A percentile compares a stretch with the other conserved stretches of the same genome.
Evolutionary conservation across 331 rosid genomes (phyloP).

Genomic region (Quercus tomentella): DNA sequence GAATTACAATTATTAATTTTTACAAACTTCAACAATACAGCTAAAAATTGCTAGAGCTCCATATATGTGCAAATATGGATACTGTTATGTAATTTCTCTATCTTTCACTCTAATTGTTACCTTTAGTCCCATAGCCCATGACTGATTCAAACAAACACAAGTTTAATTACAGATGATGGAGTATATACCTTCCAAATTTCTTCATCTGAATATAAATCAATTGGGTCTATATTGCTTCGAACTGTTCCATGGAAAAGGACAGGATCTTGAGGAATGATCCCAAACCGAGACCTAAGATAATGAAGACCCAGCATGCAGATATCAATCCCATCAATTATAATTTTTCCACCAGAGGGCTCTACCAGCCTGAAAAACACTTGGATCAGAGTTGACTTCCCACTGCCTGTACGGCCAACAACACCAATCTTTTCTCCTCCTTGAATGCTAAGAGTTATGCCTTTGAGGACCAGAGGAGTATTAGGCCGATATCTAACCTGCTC

Average conservation of each 20-base stretch:
- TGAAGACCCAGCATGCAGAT: constrained; percentile 67
- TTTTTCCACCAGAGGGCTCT: constrained; percentile 80
- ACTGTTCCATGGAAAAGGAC: constrained; percentile 94
- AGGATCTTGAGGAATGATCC: constrained; percentile 96
- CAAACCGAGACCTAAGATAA: constrained; percentile 81
- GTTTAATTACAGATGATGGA: neutral
- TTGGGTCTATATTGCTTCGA: constrained; percentile 79
- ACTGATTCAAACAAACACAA: neutral
- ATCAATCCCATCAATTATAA: constrained; percentile 75
- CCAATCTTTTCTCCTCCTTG: constrained; percentile 85
- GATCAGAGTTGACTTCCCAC: constrained; percentile 88
- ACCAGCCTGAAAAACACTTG: constrained; percentile 94
- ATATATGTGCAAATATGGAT: too few relatives aligned
- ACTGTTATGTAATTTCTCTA: too few relatives aligned
- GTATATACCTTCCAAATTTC: constrained; percentile 80
- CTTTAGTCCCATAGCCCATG: neutral
- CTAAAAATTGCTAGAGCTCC: too few relatives aligned
- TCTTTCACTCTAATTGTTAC: neutral
- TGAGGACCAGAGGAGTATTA: constrained; percentile 82
- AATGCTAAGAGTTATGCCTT: constrained; percentile 75
- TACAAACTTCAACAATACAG: neutral
- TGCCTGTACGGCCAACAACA: constrained; percentile 85
- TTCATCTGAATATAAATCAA: constrained; percentile 60
- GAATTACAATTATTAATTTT: neutral
- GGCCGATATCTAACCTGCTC: constrained; percentile 79